Evolutionary conservation across 2,329 filamentous ascomycete genomes (phyloP).

Genomic region (Calonectria multiphialidica): DNA sequence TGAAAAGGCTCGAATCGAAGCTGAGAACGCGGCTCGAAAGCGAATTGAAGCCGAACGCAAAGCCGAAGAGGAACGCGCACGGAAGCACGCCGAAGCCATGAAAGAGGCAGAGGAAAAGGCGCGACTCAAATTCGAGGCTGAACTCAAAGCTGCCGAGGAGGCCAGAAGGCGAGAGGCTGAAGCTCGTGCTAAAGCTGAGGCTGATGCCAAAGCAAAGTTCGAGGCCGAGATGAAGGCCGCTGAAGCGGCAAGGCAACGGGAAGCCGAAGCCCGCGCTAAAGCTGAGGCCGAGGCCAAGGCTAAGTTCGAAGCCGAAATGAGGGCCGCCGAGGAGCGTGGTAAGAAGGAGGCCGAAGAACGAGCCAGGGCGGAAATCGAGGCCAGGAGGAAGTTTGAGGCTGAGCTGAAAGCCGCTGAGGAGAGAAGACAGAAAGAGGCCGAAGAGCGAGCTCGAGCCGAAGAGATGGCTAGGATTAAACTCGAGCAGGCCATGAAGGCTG

Average conservation of each 20-base stretch:
- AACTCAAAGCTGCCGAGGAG: conserved; percentile 41
- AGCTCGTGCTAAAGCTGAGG: conserved; percentile 58
- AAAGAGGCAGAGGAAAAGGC: conserved; percentile 50
- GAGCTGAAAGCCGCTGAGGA: conserved; percentile 59
- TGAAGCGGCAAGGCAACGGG: conserved; percentile 58
- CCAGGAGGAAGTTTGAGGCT: conserved; percentile 53
- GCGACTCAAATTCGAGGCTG: conserved; percentile 55
- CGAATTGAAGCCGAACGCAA: conserved; percentile 53
- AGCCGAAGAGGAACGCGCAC: conserved; percentile 34
- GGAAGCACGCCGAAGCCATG: conserved; percentile 61
- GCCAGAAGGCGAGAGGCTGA: conserved; percentile 52
- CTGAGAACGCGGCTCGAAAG: conserved; percentile 57
- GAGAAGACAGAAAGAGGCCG: conserved; percentile 53
- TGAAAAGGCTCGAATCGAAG: conserved; percentile 38
- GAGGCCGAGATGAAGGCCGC: conserved; percentile 58
- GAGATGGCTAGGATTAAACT: conserved; percentile 58
- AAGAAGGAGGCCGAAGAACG: conserved; percentile 63
- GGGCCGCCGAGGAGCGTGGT: conserved; percentile 58
- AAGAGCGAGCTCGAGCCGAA: conserved; percentile 58
- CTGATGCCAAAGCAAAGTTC: conserved; percentile 62
- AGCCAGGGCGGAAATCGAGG: conserved; percentile 53
- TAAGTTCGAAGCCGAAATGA: conserved; percentile 60
- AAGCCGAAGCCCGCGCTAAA: conserved; percentile 58
- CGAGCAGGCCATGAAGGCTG: conserved; percentile 56
- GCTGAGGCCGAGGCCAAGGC: conserved; percentile 59